Percentiles rank a stretch among this genome's conserved stretches.
Evolutionary conservation across 257 asterid species (phyloP).

Genomic region (Gentiana straminea): DNA sequence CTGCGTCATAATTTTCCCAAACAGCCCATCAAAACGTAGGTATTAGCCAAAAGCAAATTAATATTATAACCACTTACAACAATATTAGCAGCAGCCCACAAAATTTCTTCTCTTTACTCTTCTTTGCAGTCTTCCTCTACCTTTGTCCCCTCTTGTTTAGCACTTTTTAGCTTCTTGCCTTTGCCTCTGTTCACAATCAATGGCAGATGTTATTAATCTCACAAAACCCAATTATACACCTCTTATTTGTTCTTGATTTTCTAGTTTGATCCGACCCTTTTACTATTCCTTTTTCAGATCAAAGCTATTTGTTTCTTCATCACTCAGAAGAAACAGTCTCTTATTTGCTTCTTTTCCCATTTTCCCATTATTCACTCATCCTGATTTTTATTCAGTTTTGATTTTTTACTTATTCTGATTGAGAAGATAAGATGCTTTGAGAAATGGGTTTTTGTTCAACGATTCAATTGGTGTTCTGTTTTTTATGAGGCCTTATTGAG

Average conservation of each 20-base stretch:
- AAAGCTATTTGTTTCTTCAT: slow-evolving; percentile 11
- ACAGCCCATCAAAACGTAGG: slow-evolving; percentile 7
- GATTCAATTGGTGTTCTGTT: slow-evolving; percentile 31
- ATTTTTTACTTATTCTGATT: slow-evolving; percentile 15
- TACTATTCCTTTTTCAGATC: slow-evolving; percentile 24
- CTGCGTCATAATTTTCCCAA: slow-evolving; percentile 37
- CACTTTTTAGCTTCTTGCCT: slow-evolving; percentile 25
- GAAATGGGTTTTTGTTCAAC: slow-evolving; percentile 29
- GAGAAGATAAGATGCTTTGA: slow-evolving; percentile 13
- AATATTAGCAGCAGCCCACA: slow-evolving; percentile 6
- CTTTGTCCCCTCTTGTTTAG: slow-evolving; percentile 20
- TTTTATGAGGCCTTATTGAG: slow-evolving; percentile 34
- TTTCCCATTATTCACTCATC: slow-evolving; percentile 17
- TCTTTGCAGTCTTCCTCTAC: slow-evolving; percentile 27
- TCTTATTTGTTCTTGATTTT: slow-evolving; percentile 11
- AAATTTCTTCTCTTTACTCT: slow-evolving; percentile 4
- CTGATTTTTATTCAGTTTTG: slow-evolving; percentile 17
- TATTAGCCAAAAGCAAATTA: neutral
- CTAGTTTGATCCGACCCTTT: slow-evolving; percentile 30
- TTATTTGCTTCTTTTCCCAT: slow-evolving; percentile 13
- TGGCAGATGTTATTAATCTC: slow-evolving; percentile 17
- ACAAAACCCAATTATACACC: slow-evolving; percentile 21
- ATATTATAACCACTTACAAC: slow-evolving; percentile 15
- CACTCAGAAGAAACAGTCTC: slow-evolving; percentile 16
- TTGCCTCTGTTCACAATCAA: slow-evolving; percentile 7